A percentile compares a stretch with the other conserved stretches of the same genome.
phyloP scores from a whole-genome alignment of 208 protist species.

The Leishmania lainsoni region DNA sequence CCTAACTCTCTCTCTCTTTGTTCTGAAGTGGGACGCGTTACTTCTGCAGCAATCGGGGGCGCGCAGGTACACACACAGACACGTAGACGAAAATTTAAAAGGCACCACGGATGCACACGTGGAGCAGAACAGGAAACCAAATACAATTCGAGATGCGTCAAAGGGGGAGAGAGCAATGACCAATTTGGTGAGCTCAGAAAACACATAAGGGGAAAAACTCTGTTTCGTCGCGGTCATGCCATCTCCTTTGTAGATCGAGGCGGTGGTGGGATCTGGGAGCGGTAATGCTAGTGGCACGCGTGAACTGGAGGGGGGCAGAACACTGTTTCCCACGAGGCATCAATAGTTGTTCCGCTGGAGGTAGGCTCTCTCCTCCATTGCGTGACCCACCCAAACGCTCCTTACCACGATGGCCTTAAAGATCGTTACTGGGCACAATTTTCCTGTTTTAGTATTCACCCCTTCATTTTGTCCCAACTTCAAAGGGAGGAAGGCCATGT shows the following conservation, averaged over 20 bases:
- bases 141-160: background rate
- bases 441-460: background rate
- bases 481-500: background rate
- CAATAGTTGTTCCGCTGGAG: too few relatives aligned
- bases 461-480: background rate
- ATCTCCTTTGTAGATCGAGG: background rate
- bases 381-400: background rate
- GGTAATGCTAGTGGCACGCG: background rate
- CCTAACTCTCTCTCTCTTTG: background rate
- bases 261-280: background rate
- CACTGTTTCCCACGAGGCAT: background rate
- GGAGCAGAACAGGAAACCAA: background rate
- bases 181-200: background rate
- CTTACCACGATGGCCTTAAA: background rate
- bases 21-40: background rate
- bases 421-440: background rate
- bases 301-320: background rate
- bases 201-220: background rate
- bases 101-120: background rate
- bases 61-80: background rate
- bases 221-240: background rate
- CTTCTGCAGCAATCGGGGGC: background rate
- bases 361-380: background rate
- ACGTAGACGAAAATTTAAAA: background rate
- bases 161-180: background rate